Conservation (phyloP, 2,329 filamentous ascomycete species). For the Stachybotrys echinatus region DNA sequence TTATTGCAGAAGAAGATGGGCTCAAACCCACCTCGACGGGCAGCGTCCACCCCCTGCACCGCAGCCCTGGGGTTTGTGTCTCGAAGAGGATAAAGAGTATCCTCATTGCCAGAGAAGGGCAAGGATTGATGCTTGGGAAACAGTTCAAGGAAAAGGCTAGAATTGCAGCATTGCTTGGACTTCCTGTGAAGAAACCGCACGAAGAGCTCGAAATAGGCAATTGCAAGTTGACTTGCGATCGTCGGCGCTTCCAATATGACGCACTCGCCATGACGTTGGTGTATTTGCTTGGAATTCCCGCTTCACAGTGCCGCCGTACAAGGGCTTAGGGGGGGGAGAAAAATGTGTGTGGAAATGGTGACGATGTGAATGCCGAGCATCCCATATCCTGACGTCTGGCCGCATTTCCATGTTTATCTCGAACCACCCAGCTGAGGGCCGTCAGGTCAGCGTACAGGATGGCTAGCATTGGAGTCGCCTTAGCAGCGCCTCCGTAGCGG, state of each 20-base stretch:
- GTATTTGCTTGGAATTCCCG: background rate
- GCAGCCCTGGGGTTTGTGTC: background rate
- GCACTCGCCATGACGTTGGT: no score
- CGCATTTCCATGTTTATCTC: background rate
- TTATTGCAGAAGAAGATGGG: background rate
- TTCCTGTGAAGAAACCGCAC: no score
- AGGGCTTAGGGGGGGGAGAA: background rate
- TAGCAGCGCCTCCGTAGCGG: background rate
- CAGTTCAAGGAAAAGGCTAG: no score
- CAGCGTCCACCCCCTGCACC: background rate
- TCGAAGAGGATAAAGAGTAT: no score
- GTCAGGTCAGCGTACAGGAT: background rate
- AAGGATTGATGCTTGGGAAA: no score
- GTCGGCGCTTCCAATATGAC: no score
- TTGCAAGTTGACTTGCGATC: no score
- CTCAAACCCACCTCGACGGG: background rate
- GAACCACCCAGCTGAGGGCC: background rate
- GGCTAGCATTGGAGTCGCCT: background rate
- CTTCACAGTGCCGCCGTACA: background rate
- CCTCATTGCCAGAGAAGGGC: no score
- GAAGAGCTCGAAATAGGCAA: no score
- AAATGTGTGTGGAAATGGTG: background rate
- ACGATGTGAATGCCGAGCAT: background rate
- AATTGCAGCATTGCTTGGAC: no score
- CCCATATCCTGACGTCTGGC: background rate